A percentile compares a stretch with the other conserved stretches of the same genome.
These are phyloP conservation scores for Ophiosphaerella herpotricha DNA, from an alignment of 2,329 filamentous ascomycete genomes.

Conservation along the genomic window DNA sequence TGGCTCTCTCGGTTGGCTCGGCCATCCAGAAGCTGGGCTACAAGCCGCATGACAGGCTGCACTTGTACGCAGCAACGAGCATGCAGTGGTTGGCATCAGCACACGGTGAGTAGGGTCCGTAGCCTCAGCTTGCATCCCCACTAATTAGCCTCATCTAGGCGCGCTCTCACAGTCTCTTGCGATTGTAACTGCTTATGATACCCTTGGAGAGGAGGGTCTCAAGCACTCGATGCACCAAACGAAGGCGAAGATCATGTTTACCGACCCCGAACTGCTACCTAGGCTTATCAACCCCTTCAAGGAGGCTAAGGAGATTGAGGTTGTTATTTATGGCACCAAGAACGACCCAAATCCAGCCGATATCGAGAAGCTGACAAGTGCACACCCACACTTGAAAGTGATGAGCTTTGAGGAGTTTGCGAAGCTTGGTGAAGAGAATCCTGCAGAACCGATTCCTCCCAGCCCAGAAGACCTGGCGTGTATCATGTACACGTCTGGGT, in stretches of 20 bases:
- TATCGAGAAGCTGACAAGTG: slow-evolving; percentile 59
- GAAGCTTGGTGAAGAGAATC: slow-evolving; percentile 64
- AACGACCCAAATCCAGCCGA: slow-evolving; percentile 57
- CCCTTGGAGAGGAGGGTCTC: slow-evolving; percentile 81
- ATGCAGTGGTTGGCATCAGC: slow-evolving; percentile 83
- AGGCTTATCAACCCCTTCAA: slow-evolving; percentile 59
- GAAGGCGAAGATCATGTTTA: slow-evolving; percentile 79
- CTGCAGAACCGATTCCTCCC: slow-evolving; percentile 72
- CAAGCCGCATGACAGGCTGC: slow-evolving; percentile 68
- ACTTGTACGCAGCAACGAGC: slow-evolving; percentile 82
- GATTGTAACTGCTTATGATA: slow-evolving; percentile 95
- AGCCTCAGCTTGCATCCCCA: neutral
- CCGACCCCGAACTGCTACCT: slow-evolving; percentile 74
- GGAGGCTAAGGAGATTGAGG: slow-evolving; percentile 60
- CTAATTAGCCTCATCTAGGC: slow-evolving; percentile 44
- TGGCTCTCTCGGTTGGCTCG: slow-evolving; percentile 70
- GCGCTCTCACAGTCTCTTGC: slow-evolving; percentile 82
- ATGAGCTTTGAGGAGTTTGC: slow-evolving; percentile 19
- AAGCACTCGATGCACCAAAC: slow-evolving; percentile 86
- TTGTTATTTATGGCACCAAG: slow-evolving; percentile 64
- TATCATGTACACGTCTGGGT: slow-evolving; percentile 82
- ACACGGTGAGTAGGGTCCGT: slow-evolving; percentile 58
- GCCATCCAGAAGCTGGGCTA: slow-evolving; percentile 78
- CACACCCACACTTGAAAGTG: slow-evolving; percentile 53
- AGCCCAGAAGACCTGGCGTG: slow-evolving; percentile 79